phyloP scores from a whole-genome alignment of 768 basidiomycete genomes.

The Sarcomyxa edulis region DNA sequence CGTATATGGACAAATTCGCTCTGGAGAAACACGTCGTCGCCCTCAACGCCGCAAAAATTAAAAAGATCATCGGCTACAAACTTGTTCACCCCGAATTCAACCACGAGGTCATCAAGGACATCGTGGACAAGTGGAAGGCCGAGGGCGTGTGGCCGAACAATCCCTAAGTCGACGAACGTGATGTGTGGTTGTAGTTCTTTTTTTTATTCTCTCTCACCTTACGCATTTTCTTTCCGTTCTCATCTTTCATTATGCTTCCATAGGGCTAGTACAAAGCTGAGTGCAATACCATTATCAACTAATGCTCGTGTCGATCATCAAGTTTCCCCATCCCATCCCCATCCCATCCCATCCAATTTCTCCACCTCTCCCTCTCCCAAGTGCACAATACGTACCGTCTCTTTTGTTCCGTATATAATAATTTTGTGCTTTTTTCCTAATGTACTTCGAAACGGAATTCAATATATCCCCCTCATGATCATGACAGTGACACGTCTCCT shows the following conservation, averaged over 20 bases:
- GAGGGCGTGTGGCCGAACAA: conserved; percentile 61
- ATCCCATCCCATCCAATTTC: background rate
- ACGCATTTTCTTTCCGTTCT: background rate
- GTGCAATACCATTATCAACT: background rate
- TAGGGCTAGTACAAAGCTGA: background rate
- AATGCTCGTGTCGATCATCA: background rate
- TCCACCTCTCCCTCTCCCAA: no score
- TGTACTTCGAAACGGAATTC: no score
- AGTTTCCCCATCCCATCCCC: background rate
- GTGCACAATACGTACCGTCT: no score
- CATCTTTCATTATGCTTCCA: background rate
- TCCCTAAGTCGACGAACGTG: no score
- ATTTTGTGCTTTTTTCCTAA: no score
- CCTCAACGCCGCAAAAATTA: conserved; percentile 69
- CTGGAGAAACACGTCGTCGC: conserved; percentile 67
- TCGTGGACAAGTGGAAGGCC: conserved; percentile 76
- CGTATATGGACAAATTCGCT: conserved; percentile 74
- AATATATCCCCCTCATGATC: no score
- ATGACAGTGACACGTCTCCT: no score
- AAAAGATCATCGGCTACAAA: conserved; percentile 64
- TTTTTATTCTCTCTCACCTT: background rate
- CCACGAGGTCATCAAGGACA: conserved; percentile 56
- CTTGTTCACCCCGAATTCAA: conserved; percentile 59
- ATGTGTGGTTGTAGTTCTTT: conserved; percentile 1
- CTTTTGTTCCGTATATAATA: no score